Evolutionary conservation across 345 rosid genomes (phyloP).

Genomic region (Dipteronia dyeriana): DNA sequence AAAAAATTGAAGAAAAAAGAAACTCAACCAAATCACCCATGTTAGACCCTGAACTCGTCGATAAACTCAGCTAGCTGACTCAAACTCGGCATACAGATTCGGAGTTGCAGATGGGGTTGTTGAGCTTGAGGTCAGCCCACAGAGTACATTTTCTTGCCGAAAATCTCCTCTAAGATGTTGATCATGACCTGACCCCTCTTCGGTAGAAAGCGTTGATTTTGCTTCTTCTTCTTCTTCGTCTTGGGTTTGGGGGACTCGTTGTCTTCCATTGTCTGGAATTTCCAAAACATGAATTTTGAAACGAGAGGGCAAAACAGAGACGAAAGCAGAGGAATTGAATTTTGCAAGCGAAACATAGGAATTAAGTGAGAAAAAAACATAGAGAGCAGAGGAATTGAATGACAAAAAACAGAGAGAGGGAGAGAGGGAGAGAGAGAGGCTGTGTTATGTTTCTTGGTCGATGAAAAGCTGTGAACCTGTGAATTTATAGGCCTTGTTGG

Average conservation of each 20-base stretch:
- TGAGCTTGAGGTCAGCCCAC: not conserved
- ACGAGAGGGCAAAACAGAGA: not conserved
- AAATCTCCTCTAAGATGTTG: constrained; percentile 8
- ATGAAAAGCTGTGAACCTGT: not conserved
- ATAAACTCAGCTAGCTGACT: not conserved
- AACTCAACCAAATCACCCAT: not conserved
- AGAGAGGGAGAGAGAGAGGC: not conserved
- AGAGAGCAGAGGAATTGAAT: too few relatives aligned
- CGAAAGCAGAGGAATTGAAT: too few relatives aligned
- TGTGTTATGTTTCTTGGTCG: not conserved
- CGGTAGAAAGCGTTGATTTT: not conserved
- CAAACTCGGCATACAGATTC: not conserved
- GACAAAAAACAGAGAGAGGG: not conserved
- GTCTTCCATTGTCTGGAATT: not conserved
- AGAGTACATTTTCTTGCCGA: not conserved
- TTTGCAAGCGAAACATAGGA: too few relatives aligned
- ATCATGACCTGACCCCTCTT: constrained; percentile 23
- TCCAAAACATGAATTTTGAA: not conserved
- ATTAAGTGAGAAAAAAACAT: too few relatives aligned
- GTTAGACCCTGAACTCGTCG: not conserved
- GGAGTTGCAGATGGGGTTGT: constrained; percentile 12
- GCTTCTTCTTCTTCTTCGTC: not conserved
- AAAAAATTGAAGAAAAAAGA: not conserved
- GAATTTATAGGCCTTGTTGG: too few relatives aligned
- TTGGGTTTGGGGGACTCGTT: not conserved